Evolutionary conservation across 2,329 filamentous ascomycete genomes (phyloP), one percentile per base, ranked within the genome.

Genomic region (Fusarium equiseti): DNA sequence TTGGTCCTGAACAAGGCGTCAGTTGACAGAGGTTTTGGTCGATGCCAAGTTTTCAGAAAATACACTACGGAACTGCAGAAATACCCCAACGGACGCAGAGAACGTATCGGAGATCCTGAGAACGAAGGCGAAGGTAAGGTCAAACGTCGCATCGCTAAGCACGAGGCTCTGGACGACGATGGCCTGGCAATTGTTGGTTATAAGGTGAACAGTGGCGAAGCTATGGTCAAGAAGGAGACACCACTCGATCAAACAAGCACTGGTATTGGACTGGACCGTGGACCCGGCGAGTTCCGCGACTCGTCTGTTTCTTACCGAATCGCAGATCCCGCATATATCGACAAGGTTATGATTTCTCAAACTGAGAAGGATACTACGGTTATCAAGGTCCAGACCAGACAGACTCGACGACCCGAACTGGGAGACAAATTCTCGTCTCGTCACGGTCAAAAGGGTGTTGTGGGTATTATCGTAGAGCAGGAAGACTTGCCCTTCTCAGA

Each of bases 371-470:
- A 97, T 70, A 92, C 90, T 11, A 91, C 91, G 22, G 88, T 98
- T 50, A 89, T 98, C 85, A 99, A 99, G 81, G 91, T 98, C 16
- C 92, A 98, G 77, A 97, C 95, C 0, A 88, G 97, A n/a, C 97
- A 99, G 80, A 99, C 97, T 1, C 90, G 97, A 44, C 89, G 95
- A 8, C 96, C 96, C 1, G 97, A 99, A 80, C 88, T 99, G 5
- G 96, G 96, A 56, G 96, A 99, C 87, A 99, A 99, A 79, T 99
- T 99, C 83, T 98, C 95, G 1, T 99, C 96, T 53, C 93, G 96
- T 64, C 96, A 99, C 87, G 96, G 96, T 22, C 96, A 99, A 78
- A 99, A 99, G 81, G 96, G 96, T 83, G 96, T 98, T 22, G 94
- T 97, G 3, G 96, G 96, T 60, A 95, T 98, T 74, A 98, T 99